Evolutionary conservation across 306 rosid genomes (phyloP).

Genomic region (Potentilla sterilis): DNA sequence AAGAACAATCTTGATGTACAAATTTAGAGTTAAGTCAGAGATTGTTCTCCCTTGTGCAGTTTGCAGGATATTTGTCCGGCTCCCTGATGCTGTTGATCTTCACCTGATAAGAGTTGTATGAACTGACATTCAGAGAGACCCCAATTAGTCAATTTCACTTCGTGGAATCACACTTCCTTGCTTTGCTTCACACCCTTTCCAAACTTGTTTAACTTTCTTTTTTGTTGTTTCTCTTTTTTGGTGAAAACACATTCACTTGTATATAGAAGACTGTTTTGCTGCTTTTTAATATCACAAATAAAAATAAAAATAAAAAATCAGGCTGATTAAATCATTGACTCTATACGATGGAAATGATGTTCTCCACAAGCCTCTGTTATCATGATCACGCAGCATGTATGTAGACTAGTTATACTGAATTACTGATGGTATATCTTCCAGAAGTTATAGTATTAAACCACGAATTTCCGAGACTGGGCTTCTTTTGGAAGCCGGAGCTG

Average conservation of each 20-base stretch:
- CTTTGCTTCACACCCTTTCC: background rate
- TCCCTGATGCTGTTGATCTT: slow-evolving; percentile 29
- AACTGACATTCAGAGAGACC: background rate
- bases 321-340: background rate
- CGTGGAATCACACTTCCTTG: background rate
- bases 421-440: no score
- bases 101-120: background rate
- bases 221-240: background rate
- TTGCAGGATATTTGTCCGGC: slow-evolving; percentile 74
- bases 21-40: slow-evolving; percentile 2
- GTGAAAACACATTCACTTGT: background rate
- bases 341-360: background rate
- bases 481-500: no score
- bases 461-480: no score
- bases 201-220: background rate
- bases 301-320: background rate
- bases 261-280: background rate
- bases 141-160: background rate
- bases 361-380: background rate
- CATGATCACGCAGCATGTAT: background rate
- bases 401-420: no score
- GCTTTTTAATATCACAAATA: background rate
- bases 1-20: background rate
- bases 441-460: no score
- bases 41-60: slow-evolving; percentile 41